These are phyloP conservation scores for Cyclotella sp. DNA, from an alignment of 108 stramenopile species.

Conservation along the genomic window DNA sequence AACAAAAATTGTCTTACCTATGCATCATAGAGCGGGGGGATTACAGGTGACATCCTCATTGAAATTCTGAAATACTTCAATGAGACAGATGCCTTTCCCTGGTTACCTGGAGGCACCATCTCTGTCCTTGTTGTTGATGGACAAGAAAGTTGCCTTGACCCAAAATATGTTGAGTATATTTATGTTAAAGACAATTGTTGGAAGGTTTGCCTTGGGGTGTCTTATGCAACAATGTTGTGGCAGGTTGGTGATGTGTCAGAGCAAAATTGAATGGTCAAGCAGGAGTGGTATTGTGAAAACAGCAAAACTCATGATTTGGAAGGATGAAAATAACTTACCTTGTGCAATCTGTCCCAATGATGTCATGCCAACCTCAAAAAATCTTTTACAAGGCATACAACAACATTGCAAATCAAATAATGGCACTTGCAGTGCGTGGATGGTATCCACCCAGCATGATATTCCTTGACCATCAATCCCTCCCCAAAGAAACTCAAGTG, in stretches of 20 bases:
- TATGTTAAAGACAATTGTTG: slow-evolving; percentile 26
- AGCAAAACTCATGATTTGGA: no score
- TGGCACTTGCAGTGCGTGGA: slow-evolving; percentile 13
- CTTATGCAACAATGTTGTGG: no score
- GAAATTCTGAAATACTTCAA: slow-evolving; percentile 25
- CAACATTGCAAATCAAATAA: neutral
- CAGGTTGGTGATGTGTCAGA: no score
- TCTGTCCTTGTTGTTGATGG: slow-evolving; percentile 28
- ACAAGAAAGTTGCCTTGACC: slow-evolving; percentile 19
- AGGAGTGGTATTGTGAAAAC: no score
- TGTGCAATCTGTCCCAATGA: no score
- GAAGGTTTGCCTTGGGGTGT: no score
- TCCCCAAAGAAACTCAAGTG: no score
- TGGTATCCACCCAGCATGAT: no score
- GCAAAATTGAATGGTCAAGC: no score
- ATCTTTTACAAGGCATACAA: no score
- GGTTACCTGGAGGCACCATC: slow-evolving; percentile 2
- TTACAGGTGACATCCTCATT: no score
- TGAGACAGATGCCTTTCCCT: slow-evolving; percentile 17
- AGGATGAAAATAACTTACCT: no score
- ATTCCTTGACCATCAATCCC: slow-evolving; percentile 13
- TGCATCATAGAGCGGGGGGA: slow-evolving; percentile 10
- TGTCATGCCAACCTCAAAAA: neutral
- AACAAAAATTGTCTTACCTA: neutral
- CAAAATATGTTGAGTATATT: slow-evolving; percentile 21